Base-by-base conservation (phyloP, 2,329 filamentous ascomycete species). In the Acephala macrosclerotiorum region DNA sequence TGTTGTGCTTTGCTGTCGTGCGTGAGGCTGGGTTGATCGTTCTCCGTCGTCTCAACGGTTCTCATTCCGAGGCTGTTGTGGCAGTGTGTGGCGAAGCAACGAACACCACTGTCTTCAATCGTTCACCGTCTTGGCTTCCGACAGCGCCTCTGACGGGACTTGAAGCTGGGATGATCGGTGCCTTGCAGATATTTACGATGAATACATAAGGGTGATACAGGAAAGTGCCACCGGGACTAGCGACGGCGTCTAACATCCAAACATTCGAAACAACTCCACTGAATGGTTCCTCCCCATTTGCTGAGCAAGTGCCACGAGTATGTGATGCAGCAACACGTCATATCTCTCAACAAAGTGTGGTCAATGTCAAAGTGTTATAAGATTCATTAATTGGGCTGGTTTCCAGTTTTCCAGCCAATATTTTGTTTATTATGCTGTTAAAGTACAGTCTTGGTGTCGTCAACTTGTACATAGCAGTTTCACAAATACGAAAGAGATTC, bases 141-240 rank as follows among this genome's bases (percentile, higher is more conserved):
- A 14, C 45, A 49, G n/a, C 49, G 49, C 25, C 49, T 26, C 26
- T 33, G 25, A 53, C 49, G 49, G 20, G 45, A 20, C 20, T 16
- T 22, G 40, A 25, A 26, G 49, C 60, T 33, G 49, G 38, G 45
- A 42, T 57, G 25, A 57, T 62, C 60, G 60, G 60, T 62, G 38
- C 60, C 60, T 61, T 62, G 51, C 60, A 62, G 18, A 33, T 33
- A 60, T n/a, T 26, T 60, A 45, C 58, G 26, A 49, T 60, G 42
- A 60, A 36, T 26, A 60, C n/a, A 47, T n/a, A 57, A 45, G 36
- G 45, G 22, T 29, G n/a, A 57, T 62, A 38, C 51, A 62, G 33
- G 59, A 22, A 40, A 36, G 36, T 40, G 29, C 47, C 18, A 33
- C 49, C 25, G 26, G 26, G 22, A 49, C 22, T 33, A n/a, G 25